Evolutionary conservation across 116 monocot genomes (phyloP).

Genomic region (Phalaenopsis hybrid): DNA sequence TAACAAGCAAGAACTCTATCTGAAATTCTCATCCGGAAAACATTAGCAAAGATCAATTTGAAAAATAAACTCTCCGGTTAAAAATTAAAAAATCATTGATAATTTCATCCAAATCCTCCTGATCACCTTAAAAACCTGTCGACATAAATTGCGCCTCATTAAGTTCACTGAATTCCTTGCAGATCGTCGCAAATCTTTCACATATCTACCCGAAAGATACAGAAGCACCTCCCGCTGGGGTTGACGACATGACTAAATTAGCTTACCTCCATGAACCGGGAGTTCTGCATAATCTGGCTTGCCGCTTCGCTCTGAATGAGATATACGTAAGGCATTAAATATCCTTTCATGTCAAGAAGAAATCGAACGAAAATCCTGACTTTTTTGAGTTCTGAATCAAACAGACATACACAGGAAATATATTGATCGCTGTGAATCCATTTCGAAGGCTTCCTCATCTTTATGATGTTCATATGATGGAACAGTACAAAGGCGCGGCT

Average conservation of each 20-base stretch:
- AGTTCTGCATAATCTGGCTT: conserved; percentile 78
- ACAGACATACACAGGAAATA: conserved; percentile 98
- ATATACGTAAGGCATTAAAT: conserved; percentile 58
- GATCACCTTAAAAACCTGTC: neutral
- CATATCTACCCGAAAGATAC: conserved; percentile 88
- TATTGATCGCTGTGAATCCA: conserved; percentile 93
- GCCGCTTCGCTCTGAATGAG: conserved; percentile 78
- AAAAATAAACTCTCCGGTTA: neutral
- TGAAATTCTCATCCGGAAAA: neutral
- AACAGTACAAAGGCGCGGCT: conserved; percentile 90
- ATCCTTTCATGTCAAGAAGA: neutral
- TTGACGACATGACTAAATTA: conserved; percentile 97
- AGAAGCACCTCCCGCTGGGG: conserved; percentile 85
- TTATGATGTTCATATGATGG: conserved; percentile 96
- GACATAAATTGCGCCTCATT: neutral
- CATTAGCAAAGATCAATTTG: neutral
- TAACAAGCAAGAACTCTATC: neutral
- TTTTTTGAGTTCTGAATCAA: neutral
- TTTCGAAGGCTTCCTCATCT: conserved; percentile 87
- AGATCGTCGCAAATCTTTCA: conserved; percentile 61
- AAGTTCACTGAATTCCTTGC: conserved; percentile 7
- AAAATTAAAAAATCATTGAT: neutral
- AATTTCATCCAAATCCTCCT: neutral
- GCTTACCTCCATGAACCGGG: conserved; percentile 98
- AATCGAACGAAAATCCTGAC: neutral